These are phyloP conservation scores for Yarrowia divulgata DNA, from an alignment of 805 yeast species.

Conservation along the genomic window DNA sequence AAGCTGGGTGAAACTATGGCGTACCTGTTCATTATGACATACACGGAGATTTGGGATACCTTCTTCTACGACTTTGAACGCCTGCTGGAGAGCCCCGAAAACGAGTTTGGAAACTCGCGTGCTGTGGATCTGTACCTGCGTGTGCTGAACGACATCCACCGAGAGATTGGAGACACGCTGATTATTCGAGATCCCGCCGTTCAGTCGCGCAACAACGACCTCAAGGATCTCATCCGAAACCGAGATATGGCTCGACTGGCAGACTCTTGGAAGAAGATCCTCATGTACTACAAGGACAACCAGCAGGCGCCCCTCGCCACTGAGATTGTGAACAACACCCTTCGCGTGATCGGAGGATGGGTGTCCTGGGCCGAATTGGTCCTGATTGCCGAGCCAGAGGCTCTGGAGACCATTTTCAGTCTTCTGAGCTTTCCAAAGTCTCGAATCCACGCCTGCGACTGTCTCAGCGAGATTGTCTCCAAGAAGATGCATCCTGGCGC, in stretches of 20 bases:
- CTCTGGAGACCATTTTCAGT: conserved; percentile 63
- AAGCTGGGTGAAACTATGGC: conserved; percentile 65
- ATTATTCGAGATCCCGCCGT: conserved; percentile 69
- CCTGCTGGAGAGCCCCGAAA: conserved; percentile 49
- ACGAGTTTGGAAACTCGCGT: conserved; percentile 51
- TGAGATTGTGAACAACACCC: conserved; percentile 63
- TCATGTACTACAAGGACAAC: conserved; percentile 52
- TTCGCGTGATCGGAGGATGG: conserved; percentile 79
- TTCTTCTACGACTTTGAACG: conserved; percentile 60
- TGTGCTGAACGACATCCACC: conserved; percentile 76
- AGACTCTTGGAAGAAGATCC: conserved; percentile 68
- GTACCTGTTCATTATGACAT: conserved; percentile 58
- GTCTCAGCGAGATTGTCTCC: conserved; percentile 69
- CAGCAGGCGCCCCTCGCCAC: conserved; percentile 44
- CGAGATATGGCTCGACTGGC: conserved; percentile 75
- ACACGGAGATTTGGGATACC: conserved; percentile 58
- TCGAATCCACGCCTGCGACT: conserved; percentile 62
- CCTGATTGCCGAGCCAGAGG: conserved; percentile 68
- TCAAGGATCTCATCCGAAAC: conserved; percentile 83
- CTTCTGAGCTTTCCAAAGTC: conserved; percentile 59
- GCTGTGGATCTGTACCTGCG: conserved; percentile 77
- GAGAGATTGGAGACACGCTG: conserved; percentile 92
- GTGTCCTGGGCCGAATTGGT: conserved; percentile 92
- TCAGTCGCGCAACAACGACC: conserved; percentile 66
- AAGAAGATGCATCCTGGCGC: conserved; percentile 80